Evolutionary conservation across 352 stramenopile species (phyloP), one percentile per base, ranked within the genome.

Genomic region (Phytophthora hybrid): DNA sequence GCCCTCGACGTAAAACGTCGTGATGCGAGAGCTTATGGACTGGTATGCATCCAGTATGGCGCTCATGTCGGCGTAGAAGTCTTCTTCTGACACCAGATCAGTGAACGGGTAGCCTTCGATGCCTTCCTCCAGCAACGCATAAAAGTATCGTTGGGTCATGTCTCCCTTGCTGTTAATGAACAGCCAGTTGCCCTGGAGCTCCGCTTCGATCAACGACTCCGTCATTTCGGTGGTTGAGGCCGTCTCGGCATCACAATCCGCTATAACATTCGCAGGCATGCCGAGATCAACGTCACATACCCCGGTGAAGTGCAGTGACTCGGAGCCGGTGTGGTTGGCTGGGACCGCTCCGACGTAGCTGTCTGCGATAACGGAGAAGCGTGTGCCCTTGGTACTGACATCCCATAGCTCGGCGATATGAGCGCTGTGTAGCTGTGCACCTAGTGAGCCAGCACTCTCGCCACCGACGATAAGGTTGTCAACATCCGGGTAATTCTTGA

Each of bases 1-100:
- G 57, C 83, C 78, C 16, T 87, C 79, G 37, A 84, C 77, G 57
- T 88, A 85, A 62, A 83, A 88, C 21, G 81, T 83, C 52, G 72
- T 72, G 41, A 88, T 64, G 16, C 66, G 64, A 62, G 67, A 72
- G 72, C 74, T 78, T 26, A 80, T 37, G 19, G 58, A 67, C 60
- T 84, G 66, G 69, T 88, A 90, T 37, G 76, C 63, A 52, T 83
- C 75, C 8, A 87, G 46, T n/a, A 87, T 83, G 18, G 63, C 54
- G 31, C 47, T 74, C 62, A 80, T 66, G 37, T 74, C 66, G 59
- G 19, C 63, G 74, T 78, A 85, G 39, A 85, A 88, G 52, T 80
- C 66, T 1, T 75, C 63, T 11, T 62, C 55, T 5, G 73, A 81
- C 57, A 85, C 76, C 13, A 76, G 55, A 46, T 81, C 61, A 8